A percentile compares a stretch with the other conserved stretches of the same genome.
These are phyloP conservation scores for Pythium insidiosum DNA, from an alignment of 352 stramenopile species.

Conservation along the genomic window DNA sequence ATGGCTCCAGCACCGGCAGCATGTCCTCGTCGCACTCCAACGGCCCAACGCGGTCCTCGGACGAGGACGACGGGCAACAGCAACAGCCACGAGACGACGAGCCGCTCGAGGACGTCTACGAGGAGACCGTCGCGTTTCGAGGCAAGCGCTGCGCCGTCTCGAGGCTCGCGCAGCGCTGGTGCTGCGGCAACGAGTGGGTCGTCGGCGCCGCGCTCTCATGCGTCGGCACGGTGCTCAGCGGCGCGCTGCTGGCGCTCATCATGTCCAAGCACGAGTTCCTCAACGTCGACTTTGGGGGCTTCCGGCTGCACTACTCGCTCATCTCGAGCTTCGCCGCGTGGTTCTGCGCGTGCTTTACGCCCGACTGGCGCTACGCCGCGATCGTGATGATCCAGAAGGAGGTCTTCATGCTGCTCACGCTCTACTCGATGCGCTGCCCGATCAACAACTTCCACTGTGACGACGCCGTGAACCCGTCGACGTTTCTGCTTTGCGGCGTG, in stretches of 20 bases:
- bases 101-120: background rate
- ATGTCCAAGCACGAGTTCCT: constrained; percentile 16
- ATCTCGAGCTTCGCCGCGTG: constrained; percentile 24
- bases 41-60: too few species aligned
- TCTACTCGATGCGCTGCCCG: constrained; percentile 50
- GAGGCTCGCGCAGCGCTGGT: background rate
- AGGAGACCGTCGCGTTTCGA: background rate
- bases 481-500: constrained; percentile 27
- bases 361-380: constrained; percentile 35
- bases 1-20: too few species aligned
- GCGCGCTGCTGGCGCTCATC: constrained; percentile 23
- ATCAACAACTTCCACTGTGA: constrained; percentile 47
- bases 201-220: constrained; percentile 26
- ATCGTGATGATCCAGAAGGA: constrained; percentile 34
- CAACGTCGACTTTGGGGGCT: constrained; percentile 42
- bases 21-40: too few species aligned
- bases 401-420: constrained; percentile 39
- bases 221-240: constrained; percentile 20
- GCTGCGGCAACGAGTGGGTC: constrained; percentile 30
- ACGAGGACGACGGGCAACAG: too few species aligned
- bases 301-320: constrained; percentile 32
- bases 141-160: background rate
- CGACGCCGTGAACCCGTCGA: constrained; percentile 18
- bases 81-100: too few species aligned
- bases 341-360: constrained; percentile 40